Percentiles rank a stretch among this genome's conserved stretches.
Evolutionary conservation across 192 early-diverging fungal genomes (phyloP).

Genomic region (Podila verticillata): DNA sequence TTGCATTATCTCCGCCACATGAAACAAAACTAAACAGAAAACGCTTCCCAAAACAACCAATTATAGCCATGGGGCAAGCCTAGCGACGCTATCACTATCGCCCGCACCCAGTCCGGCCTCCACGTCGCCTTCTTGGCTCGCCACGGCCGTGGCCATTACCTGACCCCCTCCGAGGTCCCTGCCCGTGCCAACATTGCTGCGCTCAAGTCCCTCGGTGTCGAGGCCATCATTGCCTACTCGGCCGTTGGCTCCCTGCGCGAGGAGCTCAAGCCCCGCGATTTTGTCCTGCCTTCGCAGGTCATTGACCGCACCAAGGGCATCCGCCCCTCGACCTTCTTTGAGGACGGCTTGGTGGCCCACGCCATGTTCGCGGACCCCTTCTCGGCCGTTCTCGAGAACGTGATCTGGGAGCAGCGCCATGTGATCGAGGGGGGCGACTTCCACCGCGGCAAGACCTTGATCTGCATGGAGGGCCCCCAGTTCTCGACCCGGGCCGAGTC

Average conservation of each 20-base stretch:
- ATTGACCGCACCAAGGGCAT: slow-evolving; percentile 99
- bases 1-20: background rate
- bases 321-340: slow-evolving; percentile 94
- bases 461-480: slow-evolving; percentile 99
- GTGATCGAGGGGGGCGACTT: slow-evolving; percentile 64
- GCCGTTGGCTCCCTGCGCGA: slow-evolving; percentile 96
- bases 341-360: slow-evolving; percentile 89
- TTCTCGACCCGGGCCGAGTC: slow-evolving; percentile 99
- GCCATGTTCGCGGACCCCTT: slow-evolving; percentile 96
- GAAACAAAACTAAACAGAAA: background rate
- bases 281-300: slow-evolving; percentile 94
- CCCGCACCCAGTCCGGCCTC: slow-evolving; percentile 70
- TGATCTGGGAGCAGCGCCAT: slow-evolving; percentile 69
- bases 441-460: slow-evolving; percentile 84
- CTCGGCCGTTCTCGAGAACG: slow-evolving; percentile 73
- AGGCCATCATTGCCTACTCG: slow-evolving; percentile 94
- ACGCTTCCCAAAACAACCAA: background rate
- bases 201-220: slow-evolving; percentile 91
- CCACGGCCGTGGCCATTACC: slow-evolving; percentile 90
- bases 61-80: slow-evolving; percentile 88
- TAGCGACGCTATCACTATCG: slow-evolving; percentile 87
- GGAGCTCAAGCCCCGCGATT: slow-evolving; percentile 93
- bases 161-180: slow-evolving; percentile 91
- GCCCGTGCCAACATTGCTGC: slow-evolving; percentile 98
- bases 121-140: slow-evolving; percentile 97